Conservation (phyloP, 495 filamentous ascomycete genomes). For the Aspergillus indologenus region DNA sequence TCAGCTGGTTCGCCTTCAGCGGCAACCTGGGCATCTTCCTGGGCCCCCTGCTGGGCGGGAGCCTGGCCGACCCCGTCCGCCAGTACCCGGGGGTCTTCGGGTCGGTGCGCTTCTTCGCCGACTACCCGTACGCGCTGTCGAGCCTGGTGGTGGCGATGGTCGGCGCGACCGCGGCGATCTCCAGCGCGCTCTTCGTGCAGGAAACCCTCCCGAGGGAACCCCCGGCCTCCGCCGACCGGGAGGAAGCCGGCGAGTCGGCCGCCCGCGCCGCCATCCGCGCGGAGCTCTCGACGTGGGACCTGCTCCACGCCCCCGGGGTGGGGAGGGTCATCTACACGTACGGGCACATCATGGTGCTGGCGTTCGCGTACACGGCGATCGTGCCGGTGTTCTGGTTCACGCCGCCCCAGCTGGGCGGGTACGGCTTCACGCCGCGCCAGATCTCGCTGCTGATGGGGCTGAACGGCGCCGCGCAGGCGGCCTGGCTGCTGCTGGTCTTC, state of each 20-base stretch:
- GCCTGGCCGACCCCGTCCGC: slow-evolving; percentile 56
- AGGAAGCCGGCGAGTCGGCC: neutral
- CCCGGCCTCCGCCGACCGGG: slow-evolving; percentile 1
- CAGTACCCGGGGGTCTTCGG: slow-evolving; percentile 57
- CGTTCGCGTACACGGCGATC: slow-evolving; percentile 59
- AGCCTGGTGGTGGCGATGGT: slow-evolving; percentile 52
- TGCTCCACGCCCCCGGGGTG: slow-evolving; percentile 61
- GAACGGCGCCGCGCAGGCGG: slow-evolving; percentile 57
- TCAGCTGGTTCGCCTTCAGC: slow-evolving; percentile 68
- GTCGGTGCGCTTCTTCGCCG: slow-evolving; percentile 50
- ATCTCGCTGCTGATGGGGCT: slow-evolving; percentile 59
- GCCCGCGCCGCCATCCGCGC: no score
- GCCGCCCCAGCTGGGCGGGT: slow-evolving; percentile 51
- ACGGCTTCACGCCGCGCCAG: slow-evolving; percentile 53
- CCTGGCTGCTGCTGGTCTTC: slow-evolving; percentile 64
- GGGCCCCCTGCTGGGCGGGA: slow-evolving; percentile 62
- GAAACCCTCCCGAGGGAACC: slow-evolving; percentile 47
- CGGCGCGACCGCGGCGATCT: slow-evolving; percentile 46
- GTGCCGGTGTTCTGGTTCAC: slow-evolving; percentile 64
- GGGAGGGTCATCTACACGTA: slow-evolving; percentile 58
- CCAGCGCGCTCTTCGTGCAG: slow-evolving; percentile 49
- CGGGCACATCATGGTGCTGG: slow-evolving; percentile 58
- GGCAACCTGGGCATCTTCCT: slow-evolving; percentile 68
- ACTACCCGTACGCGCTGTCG: slow-evolving; percentile 63
- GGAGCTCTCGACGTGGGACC: slow-evolving; percentile 46